A percentile compares a stretch with the other conserved stretches of the same genome.
Evolutionary conservation across 1,284 basidiomycete genomes (phyloP).

Genomic region (Boletus mariae): DNA sequence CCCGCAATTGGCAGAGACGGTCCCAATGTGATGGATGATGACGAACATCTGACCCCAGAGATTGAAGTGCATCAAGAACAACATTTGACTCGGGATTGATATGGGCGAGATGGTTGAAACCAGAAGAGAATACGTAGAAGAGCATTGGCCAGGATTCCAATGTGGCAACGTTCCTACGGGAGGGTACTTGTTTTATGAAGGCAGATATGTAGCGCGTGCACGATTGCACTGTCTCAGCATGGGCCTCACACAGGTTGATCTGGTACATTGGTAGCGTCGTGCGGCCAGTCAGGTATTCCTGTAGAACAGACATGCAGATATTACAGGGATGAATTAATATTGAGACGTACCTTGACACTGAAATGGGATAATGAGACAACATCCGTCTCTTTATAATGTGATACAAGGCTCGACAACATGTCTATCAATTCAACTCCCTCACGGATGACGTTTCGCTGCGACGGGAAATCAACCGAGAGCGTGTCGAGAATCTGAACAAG

Average conservation of each 20-base stretch:
- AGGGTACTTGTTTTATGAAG: background rate
- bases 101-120: background rate
- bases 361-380: too few relatives aligned
- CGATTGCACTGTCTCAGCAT: too few relatives aligned
- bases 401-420: background rate
- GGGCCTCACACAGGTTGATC: too few relatives aligned
- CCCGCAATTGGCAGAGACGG: too few relatives aligned
- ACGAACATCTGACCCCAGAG: too few relatives aligned
- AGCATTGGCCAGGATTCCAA: background rate
- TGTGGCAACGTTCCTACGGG: too few relatives aligned
- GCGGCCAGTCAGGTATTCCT: too few relatives aligned
- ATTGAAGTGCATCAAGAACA: background rate
- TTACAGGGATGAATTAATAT: too few relatives aligned
- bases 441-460: background rate
- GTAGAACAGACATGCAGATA: background rate
- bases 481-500: background rate
- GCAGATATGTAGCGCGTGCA: too few relatives aligned
- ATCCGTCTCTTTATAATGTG: background rate
- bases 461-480: background rate
- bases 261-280: too few relatives aligned
- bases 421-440: background rate
- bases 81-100: background rate
- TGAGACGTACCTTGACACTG: too few relatives aligned
- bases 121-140: background rate
- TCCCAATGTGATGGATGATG: too few relatives aligned